Evolutionary conservation across 1,284 basidiomycete genomes (phyloP).

Genomic region (Cutaneotrichosporon spelunceum): DNA sequence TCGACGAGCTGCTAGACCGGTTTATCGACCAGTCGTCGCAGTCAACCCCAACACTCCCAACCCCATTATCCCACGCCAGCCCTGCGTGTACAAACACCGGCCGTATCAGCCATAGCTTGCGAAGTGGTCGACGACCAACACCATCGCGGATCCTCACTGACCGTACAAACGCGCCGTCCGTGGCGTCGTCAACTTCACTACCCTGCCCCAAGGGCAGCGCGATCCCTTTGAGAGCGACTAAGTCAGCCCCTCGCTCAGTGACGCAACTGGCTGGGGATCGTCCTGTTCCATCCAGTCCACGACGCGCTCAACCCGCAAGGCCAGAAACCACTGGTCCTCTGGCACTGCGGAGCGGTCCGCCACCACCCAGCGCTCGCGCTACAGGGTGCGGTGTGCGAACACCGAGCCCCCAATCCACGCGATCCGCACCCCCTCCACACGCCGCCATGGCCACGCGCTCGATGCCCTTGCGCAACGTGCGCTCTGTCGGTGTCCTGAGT

Average conservation of each 20-base stretch:
- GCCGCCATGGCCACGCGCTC: background rate
- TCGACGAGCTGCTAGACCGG: constrained; percentile 21
- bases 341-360: background rate
- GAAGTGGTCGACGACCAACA: background rate
- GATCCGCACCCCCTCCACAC: background rate
- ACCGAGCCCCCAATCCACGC: background rate
- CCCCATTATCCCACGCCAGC: background rate
- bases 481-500: background rate
- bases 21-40: constrained; percentile 13
- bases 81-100: background rate
- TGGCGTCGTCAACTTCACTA: constrained; percentile 8
- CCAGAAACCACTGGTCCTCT: background rate
- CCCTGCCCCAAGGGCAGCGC: constrained; percentile 4
- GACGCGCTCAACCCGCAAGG: constrained; percentile 1
- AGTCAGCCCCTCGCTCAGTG: constrained; percentile 6
- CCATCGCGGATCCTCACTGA: constrained; percentile 1
- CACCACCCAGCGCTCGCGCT: background rate
- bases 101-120: background rate
- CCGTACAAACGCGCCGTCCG: background rate
- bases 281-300: constrained; percentile 15
- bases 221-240: background rate
- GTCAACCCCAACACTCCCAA: background rate
- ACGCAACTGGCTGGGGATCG: background rate
- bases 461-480: background rate
- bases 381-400: background rate